These are phyloP conservation scores for Leccinum subgranulosum DNA, from an alignment of 768 basidiomycete genomes.

Conservation along the genomic window DNA sequence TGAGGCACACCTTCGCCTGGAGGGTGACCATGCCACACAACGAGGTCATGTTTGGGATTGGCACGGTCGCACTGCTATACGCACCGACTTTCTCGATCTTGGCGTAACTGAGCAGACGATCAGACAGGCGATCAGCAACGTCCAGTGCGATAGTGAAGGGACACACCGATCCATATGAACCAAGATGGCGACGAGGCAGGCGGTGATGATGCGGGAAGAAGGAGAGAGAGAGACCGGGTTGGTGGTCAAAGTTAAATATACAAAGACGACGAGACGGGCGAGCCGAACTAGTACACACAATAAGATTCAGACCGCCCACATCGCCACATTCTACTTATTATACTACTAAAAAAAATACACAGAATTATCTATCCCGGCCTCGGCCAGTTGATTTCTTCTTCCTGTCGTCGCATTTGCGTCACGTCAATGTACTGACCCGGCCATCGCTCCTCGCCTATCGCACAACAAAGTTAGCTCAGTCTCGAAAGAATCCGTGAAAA, in stretches of 20 bases:
- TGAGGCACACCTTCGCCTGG: constrained; percentile 42
- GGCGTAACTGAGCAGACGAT: constrained; percentile 65
- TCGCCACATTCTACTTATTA: constrained; percentile 8
- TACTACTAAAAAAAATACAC: neutral
- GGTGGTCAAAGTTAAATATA: constrained; percentile 18
- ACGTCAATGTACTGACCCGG: constrained; percentile 77
- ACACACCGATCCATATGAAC: constrained; percentile 35
- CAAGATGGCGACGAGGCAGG: neutral
- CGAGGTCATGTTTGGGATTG: constrained; percentile 5
- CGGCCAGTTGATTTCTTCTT: constrained; percentile 68
- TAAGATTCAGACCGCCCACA: constrained; percentile 4
- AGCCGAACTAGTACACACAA: constrained; percentile 13
- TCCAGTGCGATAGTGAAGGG: constrained; percentile 3
- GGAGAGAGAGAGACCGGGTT: neutral
- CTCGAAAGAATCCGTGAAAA: constrained; percentile 11
- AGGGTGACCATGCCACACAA: constrained; percentile 16
- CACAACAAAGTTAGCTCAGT: constrained; percentile 8
- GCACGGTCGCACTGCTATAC: constrained; percentile 35
- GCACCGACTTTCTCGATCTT: constrained; percentile 98
- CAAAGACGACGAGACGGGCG: constrained; percentile 4
- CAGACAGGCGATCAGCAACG: constrained; percentile 14
- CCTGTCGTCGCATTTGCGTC: constrained; percentile 53
- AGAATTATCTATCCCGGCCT: constrained; percentile 49
- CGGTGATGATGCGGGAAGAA: constrained; percentile 7
- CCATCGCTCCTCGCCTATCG: constrained; percentile 62